Conservation (phyloP, 768 basidiomycete genomes). For the Gloeopeniophorella convolvens region DNA sequence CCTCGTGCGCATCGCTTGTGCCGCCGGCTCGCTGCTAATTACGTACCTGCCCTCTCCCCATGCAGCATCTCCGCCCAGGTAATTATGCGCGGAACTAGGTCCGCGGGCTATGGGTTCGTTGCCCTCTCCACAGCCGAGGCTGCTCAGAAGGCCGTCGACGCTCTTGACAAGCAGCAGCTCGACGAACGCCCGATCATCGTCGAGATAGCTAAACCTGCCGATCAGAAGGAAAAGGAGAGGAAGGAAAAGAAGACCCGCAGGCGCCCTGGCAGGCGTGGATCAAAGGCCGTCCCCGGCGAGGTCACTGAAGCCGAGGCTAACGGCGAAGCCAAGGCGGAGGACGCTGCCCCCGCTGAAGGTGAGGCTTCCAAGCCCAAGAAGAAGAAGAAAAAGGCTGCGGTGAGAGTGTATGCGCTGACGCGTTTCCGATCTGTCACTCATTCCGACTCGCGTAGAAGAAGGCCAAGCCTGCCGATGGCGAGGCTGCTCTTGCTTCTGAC, state of each 20-base stretch:
- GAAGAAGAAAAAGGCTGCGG: conserved; percentile 69
- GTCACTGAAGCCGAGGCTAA: conserved; percentile 86
- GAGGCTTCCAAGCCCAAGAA: conserved; percentile 66
- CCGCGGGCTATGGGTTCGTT: conserved; percentile 92
- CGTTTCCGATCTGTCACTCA: conserved; percentile 22
- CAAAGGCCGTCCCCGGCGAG: conserved; percentile 83
- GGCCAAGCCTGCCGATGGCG: conserved; percentile 36
- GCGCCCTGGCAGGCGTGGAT: conserved; percentile 78
- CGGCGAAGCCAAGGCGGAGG: conserved; percentile 59
- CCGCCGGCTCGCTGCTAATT: conserved; percentile 13
- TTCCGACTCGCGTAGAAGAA: conserved; percentile 46
- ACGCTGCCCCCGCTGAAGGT: conserved; percentile 42
- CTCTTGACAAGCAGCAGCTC: conserved; percentile 83
- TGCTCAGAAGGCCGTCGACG: conserved; percentile 78
- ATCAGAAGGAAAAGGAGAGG: conserved; percentile 79
- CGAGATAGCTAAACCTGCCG: conserved; percentile 88
- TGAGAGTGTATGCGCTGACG: conserved; percentile 27
- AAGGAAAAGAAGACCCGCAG: conserved; percentile 65
- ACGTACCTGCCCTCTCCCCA: conserved; percentile 17
- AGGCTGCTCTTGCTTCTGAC: conserved; percentile 33
- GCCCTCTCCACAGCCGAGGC: conserved; percentile 75
- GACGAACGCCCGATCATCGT: conserved; percentile 84
- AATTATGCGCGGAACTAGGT: conserved; percentile 78
- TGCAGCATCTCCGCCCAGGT: conserved; percentile 74
- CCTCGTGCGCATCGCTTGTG: conserved; percentile 19